Conservation (phyloP, 2,329 filamentous ascomycete species). For the Cladophialophora bantiana region DNA sequence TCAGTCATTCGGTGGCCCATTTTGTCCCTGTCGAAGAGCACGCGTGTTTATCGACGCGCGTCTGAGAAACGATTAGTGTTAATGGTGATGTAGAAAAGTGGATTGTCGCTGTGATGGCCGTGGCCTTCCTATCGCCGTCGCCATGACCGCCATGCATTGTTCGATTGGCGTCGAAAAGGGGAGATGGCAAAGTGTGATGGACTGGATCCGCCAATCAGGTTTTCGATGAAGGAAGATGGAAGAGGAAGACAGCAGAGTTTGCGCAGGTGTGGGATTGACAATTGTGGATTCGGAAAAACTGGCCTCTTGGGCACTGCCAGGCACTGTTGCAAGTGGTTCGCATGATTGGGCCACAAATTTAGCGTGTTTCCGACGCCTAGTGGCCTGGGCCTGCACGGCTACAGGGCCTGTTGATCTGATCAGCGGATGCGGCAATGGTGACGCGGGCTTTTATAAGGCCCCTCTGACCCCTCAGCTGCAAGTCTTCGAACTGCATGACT, state of each 20-base stretch:
- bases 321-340: not conserved
- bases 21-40: not conserved
- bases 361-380: not conserved
- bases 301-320: not conserved
- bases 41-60: not conserved
- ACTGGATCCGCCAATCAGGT: not conserved
- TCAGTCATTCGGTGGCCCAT: not conserved
- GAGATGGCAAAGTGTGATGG: too few relatives aligned
- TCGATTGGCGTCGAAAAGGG: too few relatives aligned
- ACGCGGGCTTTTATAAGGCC: constrained; percentile 3
- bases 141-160: not conserved
- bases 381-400: too few relatives aligned
- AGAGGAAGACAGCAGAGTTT: not conserved
- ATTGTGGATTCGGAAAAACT: constrained; percentile 1
- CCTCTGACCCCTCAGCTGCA: constrained; percentile 6
- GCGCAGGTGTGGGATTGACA: constrained; percentile 1
- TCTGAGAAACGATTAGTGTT: not conserved
- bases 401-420: constrained; percentile 4
- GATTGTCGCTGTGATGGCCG: not conserved
- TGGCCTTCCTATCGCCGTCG: constrained; percentile 2
- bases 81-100: not conserved
- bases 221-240: not conserved
- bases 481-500: constrained; percentile 4
- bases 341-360: not conserved
- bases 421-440: constrained; percentile 1